phyloP scores from a whole-genome alignment of 1,284 basidiomycete species.

The Phlebopus sp. region DNA sequence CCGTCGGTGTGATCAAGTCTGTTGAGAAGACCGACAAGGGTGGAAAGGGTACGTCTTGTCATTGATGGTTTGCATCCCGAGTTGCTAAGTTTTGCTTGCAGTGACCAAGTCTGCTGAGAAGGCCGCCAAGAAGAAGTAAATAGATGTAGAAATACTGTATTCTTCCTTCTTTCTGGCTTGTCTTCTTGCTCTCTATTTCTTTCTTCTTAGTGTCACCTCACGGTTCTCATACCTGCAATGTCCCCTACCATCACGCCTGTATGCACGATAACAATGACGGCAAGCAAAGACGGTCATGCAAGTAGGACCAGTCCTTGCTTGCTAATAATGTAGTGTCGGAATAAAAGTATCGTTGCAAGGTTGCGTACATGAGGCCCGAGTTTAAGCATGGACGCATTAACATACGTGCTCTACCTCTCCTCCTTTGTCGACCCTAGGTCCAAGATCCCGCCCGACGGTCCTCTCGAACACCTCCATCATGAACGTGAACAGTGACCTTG shows the following conservation, averaged over 20 bases:
- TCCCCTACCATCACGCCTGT: slow-evolving; percentile 31
- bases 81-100: slow-evolving; percentile 33
- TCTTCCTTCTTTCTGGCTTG: slow-evolving; percentile 46
- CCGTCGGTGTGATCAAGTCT: slow-evolving; percentile 95
- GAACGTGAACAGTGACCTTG: slow-evolving; percentile 75
- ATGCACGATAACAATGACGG: slow-evolving; percentile 51
- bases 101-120: slow-evolving; percentile 96
- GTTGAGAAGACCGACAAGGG: slow-evolving; percentile 92
- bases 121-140: slow-evolving; percentile 95
- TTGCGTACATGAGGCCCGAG: background rate
- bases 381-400: slow-evolving; percentile 27
- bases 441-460: slow-evolving; percentile 80
- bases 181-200: slow-evolving; percentile 31
- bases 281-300: slow-evolving; percentile 12
- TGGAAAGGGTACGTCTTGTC: slow-evolving; percentile 69
- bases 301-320: slow-evolving; percentile 14
- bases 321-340: slow-evolving; percentile 6
- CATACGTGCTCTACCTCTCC: slow-evolving; percentile 76
- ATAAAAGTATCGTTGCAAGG: background rate
- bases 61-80: slow-evolving; percentile 4
- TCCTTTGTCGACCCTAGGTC: slow-evolving; percentile 49
- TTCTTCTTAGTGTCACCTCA: slow-evolving; percentile 32
- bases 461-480: slow-evolving; percentile 94
- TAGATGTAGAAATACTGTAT: slow-evolving; percentile 69
- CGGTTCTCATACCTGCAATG: slow-evolving; percentile 44